Evolutionary conservation across 2,329 filamentous ascomycete species (phyloP).

Genomic region (Talaromyces sp.): DNA sequence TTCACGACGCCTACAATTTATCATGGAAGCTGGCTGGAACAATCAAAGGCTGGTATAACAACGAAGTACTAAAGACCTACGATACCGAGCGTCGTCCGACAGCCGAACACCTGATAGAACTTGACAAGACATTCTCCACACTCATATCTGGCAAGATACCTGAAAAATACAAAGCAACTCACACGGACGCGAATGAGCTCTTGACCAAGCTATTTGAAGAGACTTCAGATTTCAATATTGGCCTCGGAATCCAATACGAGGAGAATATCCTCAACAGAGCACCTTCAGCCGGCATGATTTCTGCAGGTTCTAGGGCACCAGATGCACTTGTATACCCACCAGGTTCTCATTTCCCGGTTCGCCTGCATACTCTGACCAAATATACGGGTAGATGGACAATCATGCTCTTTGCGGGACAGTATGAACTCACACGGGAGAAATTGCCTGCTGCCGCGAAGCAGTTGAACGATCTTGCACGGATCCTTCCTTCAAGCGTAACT

Average conservation of each 20-base stretch:
- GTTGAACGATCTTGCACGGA: neutral
- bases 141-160: neutral
- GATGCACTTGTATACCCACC: neutral
- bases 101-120: neutral
- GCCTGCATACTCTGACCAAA: neutral
- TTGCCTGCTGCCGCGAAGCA: neutral
- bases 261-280: conserved; percentile 4
- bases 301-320: neutral
- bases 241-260: neutral
- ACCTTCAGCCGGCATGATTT: neutral
- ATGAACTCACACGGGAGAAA: neutral
- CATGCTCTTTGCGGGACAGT: neutral
- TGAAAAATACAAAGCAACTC: neutral
- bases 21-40: conserved; percentile 52
- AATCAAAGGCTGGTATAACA: neutral
- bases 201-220: neutral
- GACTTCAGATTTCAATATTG: neutral
- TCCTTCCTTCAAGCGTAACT: neutral
- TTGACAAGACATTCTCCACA: neutral
- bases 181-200: neutral
- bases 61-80: neutral
- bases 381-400: neutral
- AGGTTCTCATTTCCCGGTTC: neutral
- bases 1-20: conserved; percentile 57
- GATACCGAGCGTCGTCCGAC: neutral